phyloP scores from a whole-genome alignment of 495 filamentous ascomycete genomes.

The Entonaema liquescens region DNA sequence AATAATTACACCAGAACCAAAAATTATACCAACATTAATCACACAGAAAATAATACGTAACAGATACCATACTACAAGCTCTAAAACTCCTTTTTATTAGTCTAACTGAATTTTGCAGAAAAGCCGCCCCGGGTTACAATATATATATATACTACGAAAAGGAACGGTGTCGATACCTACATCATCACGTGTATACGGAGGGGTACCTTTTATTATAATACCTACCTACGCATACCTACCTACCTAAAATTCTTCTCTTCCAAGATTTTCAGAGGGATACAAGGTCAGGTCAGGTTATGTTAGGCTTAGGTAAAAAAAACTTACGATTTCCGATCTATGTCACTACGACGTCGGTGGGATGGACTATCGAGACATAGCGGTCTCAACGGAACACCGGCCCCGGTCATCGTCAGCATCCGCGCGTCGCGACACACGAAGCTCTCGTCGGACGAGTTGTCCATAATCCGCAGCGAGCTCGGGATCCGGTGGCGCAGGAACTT shows the following conservation, averaged over 20 bases:
- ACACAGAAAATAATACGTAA: neutral
- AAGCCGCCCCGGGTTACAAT: neutral
- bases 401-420: neutral
- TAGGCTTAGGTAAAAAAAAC: too few relatives aligned
- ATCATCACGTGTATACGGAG: neutral
- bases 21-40: neutral
- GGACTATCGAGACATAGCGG: too few relatives aligned
- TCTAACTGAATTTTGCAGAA: neutral
- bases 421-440: constrained; percentile 30
- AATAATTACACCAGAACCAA: neutral
- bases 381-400: too few relatives aligned
- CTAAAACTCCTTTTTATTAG: constrained; percentile 4
- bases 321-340: too few relatives aligned
- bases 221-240: neutral
- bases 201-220: neutral
- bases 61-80: neutral
- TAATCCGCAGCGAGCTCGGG: neutral
- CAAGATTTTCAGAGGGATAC: too few relatives aligned
- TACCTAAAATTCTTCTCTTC: neutral
- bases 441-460: constrained; percentile 2
- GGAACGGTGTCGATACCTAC: neutral
- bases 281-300: too few relatives aligned
- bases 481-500: neutral
- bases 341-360: too few relatives aligned
- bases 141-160: neutral